phyloP scores from a whole-genome alignment of 768 basidiomycete genomes.

The Erythrobasidium yunnanense region DNA sequence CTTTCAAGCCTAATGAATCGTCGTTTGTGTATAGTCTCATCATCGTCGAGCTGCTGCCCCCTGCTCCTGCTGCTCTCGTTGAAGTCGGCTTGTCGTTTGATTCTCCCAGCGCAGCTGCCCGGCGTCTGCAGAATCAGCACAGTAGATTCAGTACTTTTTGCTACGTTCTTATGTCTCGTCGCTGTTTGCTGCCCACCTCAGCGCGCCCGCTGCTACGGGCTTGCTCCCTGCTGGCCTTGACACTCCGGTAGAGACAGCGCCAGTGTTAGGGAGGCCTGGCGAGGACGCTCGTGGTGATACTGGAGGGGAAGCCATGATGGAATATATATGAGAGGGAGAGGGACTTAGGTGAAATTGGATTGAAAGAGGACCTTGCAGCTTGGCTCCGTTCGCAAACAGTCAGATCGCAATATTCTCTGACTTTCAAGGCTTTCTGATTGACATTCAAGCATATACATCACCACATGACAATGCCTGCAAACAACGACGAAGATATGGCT shows the following conservation, averaged over 20 bases:
- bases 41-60: conserved; percentile 96
- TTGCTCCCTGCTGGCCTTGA: conserved; percentile 6
- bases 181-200: conserved; percentile 12
- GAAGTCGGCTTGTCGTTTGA: conserved; percentile 27
- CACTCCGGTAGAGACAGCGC: not conserved
- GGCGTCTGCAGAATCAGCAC: not conserved
- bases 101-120: conserved; percentile 21
- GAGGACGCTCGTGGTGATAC: conserved; percentile 8
- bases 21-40: conserved; percentile 90
- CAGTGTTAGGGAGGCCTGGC: not conserved
- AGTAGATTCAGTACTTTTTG: not conserved
- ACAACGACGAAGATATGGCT: too few relatives aligned
- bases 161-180: not conserved
- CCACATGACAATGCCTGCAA: too few relatives aligned
- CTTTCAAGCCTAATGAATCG: conserved; percentile 89
- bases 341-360: too few relatives aligned
- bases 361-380: too few relatives aligned
- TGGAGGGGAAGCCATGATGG: not conserved
- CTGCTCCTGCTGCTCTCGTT: conserved; percentile 47
- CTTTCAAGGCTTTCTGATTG: too few relatives aligned
- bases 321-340: not conserved
- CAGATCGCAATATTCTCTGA: too few relatives aligned
- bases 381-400: too few relatives aligned
- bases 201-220: conserved; percentile 13
- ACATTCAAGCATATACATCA: too few relatives aligned